A percentile compares a stretch with the other conserved stretches of the same genome.
Evolutionary conservation across 176 grass and related monocot genomes (phyloP).

Genomic region (Juncus effusus): DNA sequence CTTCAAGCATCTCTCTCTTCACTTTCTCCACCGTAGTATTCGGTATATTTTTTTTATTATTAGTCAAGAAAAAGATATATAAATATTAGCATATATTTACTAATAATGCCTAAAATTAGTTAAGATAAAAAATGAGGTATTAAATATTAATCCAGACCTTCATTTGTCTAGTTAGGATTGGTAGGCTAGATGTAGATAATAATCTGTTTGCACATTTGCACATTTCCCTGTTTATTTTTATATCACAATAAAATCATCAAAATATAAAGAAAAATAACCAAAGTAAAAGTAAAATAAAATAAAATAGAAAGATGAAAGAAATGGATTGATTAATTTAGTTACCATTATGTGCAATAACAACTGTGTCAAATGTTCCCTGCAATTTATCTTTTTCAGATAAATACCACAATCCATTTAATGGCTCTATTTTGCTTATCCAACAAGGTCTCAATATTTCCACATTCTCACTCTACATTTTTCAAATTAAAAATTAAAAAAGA

Average conservation of each 20-base stretch:
- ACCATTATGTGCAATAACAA: slow-evolving; percentile 97
- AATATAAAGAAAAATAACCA: slow-evolving; percentile 10
- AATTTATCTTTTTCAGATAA: slow-evolving; percentile 78
- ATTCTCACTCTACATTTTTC: slow-evolving; percentile 47
- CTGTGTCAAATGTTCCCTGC: slow-evolving; percentile 66
- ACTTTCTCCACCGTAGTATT: slow-evolving; percentile 75
- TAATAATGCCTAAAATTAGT: too few species aligned
- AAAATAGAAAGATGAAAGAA: not conserved
- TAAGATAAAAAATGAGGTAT: too few species aligned
- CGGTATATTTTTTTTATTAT: slow-evolving; percentile 69
- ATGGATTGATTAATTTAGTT: slow-evolving; percentile 2
- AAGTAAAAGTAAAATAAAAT: too few species aligned
- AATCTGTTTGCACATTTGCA: slow-evolving; percentile 90
- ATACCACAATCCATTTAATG: slow-evolving; percentile 70
- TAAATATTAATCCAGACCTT: too few species aligned
- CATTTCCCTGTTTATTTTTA: slow-evolving; percentile 78
- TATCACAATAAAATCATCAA: slow-evolving; percentile 7
- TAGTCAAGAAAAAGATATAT: too few species aligned
- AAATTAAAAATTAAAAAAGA: not conserved
- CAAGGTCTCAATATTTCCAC: slow-evolving; percentile 61
- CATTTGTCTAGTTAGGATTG: slow-evolving; percentile 82
- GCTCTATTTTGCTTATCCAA: slow-evolving; percentile 95
- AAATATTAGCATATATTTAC: too few species aligned
- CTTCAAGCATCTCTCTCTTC: slow-evolving; percentile 75
- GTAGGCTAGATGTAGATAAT: slow-evolving; percentile 79